These are phyloP conservation scores for Trichoderma pleuroti DNA, from an alignment of 2,329 filamentous ascomycete species.

Conservation along the genomic window DNA sequence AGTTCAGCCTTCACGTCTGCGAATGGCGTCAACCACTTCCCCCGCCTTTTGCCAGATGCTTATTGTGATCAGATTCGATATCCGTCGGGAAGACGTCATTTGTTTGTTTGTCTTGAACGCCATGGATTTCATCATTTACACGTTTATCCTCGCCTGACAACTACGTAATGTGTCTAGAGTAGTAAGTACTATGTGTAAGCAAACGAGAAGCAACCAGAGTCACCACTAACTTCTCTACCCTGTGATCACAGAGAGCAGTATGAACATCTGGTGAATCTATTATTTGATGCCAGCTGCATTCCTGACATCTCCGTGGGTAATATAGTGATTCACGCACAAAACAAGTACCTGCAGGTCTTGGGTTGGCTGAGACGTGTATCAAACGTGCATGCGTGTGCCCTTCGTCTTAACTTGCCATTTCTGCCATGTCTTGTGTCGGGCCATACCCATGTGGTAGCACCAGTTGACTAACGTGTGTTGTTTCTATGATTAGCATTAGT, in stretches of 20 bases:
- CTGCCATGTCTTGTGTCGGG: background rate
- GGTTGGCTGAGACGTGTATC: slow-evolving; percentile 10
- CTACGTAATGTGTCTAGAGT: background rate
- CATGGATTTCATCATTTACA: background rate
- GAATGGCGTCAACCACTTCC: background rate
- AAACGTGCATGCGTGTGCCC: background rate
- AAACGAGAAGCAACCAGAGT: background rate
- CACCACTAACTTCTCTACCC: background rate
- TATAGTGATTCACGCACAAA: background rate
- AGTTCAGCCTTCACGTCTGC: slow-evolving; percentile 5
- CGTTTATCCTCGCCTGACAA: background rate
- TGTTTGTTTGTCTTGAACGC: background rate
- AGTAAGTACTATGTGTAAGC: background rate
- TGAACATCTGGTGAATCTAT: background rate
- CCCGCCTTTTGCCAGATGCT: background rate
- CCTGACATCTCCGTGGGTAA: background rate
- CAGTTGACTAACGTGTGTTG: background rate
- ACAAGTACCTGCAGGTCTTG: background rate
- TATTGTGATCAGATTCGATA: background rate
- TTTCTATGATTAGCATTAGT: background rate
- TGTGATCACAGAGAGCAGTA: background rate
- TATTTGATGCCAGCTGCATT: background rate
- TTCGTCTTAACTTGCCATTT: slow-evolving; percentile 14
- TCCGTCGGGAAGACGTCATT: background rate
- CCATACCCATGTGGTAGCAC: background rate